Evolutionary conservation across 2,329 filamentous ascomycete species (phyloP).

Genomic region (Cordyceps pruinosa): DNA sequence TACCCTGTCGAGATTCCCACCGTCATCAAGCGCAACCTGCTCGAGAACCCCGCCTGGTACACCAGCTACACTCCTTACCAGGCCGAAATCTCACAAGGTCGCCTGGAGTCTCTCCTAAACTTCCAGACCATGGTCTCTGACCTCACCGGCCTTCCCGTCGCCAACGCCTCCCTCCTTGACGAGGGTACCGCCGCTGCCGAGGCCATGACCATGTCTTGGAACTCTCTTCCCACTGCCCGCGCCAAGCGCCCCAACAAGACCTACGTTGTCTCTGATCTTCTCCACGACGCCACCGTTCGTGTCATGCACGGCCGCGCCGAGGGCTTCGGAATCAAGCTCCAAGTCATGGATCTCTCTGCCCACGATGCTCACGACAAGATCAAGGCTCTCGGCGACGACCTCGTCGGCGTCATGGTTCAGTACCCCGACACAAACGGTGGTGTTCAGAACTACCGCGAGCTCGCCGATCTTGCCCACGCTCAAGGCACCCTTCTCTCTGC

Average conservation of each 20-base stretch:
- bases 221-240: conserved; percentile 61
- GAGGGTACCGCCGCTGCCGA: conserved; percentile 90
- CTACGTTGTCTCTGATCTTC: conserved; percentile 73
- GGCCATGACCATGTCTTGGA: conserved; percentile 89
- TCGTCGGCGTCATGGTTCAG: conserved; percentile 88
- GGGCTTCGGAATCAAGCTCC: conserved; percentile 81
- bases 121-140: conserved; percentile 92
- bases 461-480: conserved; percentile 72
- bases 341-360: conserved; percentile 63
- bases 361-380: conserved; percentile 55
- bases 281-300: conserved; percentile 79
- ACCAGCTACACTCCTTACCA: conserved; percentile 98
- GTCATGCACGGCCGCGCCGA: conserved; percentile 80
- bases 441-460: conserved; percentile 63
- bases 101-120: conserved; percentile 86
- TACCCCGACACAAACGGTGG: conserved; percentile 87
- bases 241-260: conserved; percentile 71
- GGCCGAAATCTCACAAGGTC: conserved; percentile 92
- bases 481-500: conserved; percentile 75
- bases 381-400: conserved; percentile 67
- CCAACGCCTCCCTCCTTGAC: conserved; percentile 86
- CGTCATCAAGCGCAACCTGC: conserved; percentile 85
- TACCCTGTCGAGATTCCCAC: conserved; percentile 78
- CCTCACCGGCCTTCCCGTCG: conserved; percentile 76
- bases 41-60: conserved; percentile 95